Base-by-base conservation (phyloP, 2,329 filamentous ascomycete species). In the Beauveria brongniartii region DNA sequence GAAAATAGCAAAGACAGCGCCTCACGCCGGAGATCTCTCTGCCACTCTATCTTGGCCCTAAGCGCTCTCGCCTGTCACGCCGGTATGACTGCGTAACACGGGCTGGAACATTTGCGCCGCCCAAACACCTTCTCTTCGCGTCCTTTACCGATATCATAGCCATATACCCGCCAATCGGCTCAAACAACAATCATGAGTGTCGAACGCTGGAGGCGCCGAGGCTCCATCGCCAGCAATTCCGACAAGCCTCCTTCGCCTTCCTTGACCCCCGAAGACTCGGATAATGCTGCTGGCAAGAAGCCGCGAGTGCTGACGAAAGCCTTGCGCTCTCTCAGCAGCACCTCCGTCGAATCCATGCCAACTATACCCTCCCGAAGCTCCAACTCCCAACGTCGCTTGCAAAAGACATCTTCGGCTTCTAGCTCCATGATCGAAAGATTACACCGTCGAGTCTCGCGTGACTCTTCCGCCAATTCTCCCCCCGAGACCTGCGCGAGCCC, bases 361-460 rank as follows among this genome's bases (percentile, higher is more conserved):
- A 66, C 68, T 24, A 66, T 41, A 30, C 67, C 69, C 2, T 69
- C 71, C 28, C 69, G 72, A 57, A 70, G 68, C 59, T 70, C 70
- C 40, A 68, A 66, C 20, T 74, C 71, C 6, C 66, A 65, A 1
- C 70, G 73, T 48, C 68, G 71, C 40, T 67, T 77, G 46, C 72
- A 74, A 54, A 77, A 77, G 67, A 71, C 68, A 18, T 67, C 72
- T 10, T 75, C 73, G 1, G 69, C 66, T n/a, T 75, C 74, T 22
- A 10, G 71, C 18, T 77, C 75, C 16, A 75, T 77, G 68, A 72
- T 77, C 51, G 74, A 75, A 46, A 70, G 75, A 54, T 68, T 77
- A 16, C 75, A 77, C 53, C 73, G 74, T 44, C 71, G 74, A 37
- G 70, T 75, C 18, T 77, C 75, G 16, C 74, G 70, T 58, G 73